Evolutionary conservation across 2,329 filamentous ascomycete species (phyloP).

Genomic region (Aspergillus sp.): DNA sequence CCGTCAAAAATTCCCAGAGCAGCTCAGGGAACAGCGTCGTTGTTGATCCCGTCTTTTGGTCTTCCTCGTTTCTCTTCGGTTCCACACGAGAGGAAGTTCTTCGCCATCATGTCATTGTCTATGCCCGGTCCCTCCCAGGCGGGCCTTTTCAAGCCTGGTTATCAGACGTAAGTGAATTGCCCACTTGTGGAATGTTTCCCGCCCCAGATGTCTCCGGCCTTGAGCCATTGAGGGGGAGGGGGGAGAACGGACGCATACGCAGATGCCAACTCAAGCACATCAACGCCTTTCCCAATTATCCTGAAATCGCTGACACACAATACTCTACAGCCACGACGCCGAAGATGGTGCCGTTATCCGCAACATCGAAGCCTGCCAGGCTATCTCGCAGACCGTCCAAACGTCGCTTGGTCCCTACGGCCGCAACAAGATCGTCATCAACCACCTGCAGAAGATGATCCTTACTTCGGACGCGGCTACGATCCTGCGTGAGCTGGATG

Average conservation of each 20-base stretch:
- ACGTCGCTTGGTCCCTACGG: slow-evolving; percentile 96
- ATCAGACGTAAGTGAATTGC: slow-evolving; percentile 73
- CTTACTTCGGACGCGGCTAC: slow-evolving; percentile 96
- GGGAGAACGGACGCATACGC: neutral
- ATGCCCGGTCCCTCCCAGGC: slow-evolving; percentile 92
- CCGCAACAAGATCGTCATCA: slow-evolving; percentile 99
- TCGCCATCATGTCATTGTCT: slow-evolving; percentile 79
- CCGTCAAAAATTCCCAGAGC: slow-evolving; percentile 40
- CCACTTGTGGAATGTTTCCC: slow-evolving; percentile 17
- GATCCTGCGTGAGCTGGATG: slow-evolving; percentile 94
- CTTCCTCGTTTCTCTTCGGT: slow-evolving; percentile 10
- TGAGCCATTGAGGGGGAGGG: neutral
- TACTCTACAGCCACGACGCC: slow-evolving; percentile 76
- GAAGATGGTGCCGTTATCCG: slow-evolving; percentile 98
- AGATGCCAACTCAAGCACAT: neutral
- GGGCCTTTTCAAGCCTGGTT: slow-evolving; percentile 92
- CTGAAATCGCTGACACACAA: slow-evolving; percentile 11
- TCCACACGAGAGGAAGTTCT: slow-evolving; percentile 21
- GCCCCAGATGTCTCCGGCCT: neutral
- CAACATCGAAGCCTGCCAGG: slow-evolving; percentile 97
- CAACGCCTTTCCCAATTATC: neutral
- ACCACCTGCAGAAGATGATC: slow-evolving; percentile 99
- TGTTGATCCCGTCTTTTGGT: slow-evolving; percentile 9
- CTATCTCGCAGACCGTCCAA: slow-evolving; percentile 93
- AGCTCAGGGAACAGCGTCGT: slow-evolving; percentile 23